These are phyloP conservation scores for Alternaria incomplexa DNA, from an alignment of 2,329 filamentous ascomycete genomes.

Conservation along the genomic window DNA sequence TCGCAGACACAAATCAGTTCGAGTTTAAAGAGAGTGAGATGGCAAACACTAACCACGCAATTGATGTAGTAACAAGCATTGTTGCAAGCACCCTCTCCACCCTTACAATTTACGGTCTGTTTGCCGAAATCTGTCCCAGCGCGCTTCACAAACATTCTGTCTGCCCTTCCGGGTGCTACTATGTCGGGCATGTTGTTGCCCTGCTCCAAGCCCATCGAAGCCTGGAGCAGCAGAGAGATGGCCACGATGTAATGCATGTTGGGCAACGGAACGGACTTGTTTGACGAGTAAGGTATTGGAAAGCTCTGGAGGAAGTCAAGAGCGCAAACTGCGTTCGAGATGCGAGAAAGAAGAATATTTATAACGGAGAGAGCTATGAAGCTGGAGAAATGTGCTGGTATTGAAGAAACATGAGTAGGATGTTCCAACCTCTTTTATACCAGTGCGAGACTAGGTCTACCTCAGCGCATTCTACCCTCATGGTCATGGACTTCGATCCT, in stretches of 20 bases:
- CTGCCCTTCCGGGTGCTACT: background rate
- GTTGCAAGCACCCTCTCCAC: constrained; percentile 18
- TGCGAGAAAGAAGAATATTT: background rate
- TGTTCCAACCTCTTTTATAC: background rate
- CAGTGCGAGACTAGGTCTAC: background rate
- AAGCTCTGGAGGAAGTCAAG: background rate
- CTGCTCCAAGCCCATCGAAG: background rate
- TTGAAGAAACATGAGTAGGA: background rate
- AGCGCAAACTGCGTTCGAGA: background rate
- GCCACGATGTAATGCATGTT: background rate
- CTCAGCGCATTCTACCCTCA: background rate
- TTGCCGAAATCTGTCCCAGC: constrained; percentile 13
- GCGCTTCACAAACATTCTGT: background rate
- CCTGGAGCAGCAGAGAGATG: background rate
- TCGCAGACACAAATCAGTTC: background rate
- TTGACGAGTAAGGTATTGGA: background rate
- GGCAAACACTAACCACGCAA: constrained; percentile 6
- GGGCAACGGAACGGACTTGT: background rate
- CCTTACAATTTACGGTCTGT: constrained; percentile 9
- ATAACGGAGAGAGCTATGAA: background rate
- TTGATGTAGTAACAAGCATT: constrained; percentile 24
- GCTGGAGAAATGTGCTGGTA: background rate
- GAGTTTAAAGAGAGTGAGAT: background rate
- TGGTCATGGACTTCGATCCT: background rate
- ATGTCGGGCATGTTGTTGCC: background rate